A percentile compares a stretch with the other conserved stretches of the same genome.
Conservation (phyloP, 305 asterid genomes). For the Fraxinus ornus region DNA sequence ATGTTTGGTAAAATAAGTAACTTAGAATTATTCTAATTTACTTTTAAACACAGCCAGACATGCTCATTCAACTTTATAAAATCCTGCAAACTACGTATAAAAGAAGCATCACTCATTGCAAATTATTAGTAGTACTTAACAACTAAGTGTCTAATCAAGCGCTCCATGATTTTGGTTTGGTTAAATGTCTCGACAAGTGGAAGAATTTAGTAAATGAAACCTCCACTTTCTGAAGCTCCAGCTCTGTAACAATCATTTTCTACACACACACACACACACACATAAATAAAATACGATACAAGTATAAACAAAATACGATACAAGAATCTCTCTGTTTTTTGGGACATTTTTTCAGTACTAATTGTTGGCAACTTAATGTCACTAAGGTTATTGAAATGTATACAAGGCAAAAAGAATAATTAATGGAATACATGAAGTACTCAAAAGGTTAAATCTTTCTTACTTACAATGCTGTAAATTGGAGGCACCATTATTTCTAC, state of each 20-base stretch:
- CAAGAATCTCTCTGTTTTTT: background rate
- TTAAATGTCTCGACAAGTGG: background rate
- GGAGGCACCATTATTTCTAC: constrained; percentile 63
- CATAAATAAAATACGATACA: background rate
- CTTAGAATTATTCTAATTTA: background rate
- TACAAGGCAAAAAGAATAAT: background rate
- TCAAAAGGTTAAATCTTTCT: background rate
- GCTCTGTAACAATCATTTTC: background rate
- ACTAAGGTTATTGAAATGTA: background rate
- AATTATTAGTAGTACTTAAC: background rate
- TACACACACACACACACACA: background rate
- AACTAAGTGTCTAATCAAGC: background rate
- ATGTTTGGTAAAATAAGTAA: background rate
- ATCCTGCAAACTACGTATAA: background rate
- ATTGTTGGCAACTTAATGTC: background rate
- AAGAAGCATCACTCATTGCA: background rate
- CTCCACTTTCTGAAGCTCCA: background rate
- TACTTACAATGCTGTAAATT: constrained; percentile 86
- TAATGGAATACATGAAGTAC: background rate
- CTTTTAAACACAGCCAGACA: background rate
- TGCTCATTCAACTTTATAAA: background rate
- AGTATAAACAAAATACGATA: background rate
- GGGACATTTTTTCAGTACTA: background rate
- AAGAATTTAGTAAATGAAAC: background rate
- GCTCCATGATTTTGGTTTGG: background rate